Base-by-base conservation (phyloP, 2,329 filamentous ascomycete genomes). In the Lasiodiplodia sp. region DNA sequence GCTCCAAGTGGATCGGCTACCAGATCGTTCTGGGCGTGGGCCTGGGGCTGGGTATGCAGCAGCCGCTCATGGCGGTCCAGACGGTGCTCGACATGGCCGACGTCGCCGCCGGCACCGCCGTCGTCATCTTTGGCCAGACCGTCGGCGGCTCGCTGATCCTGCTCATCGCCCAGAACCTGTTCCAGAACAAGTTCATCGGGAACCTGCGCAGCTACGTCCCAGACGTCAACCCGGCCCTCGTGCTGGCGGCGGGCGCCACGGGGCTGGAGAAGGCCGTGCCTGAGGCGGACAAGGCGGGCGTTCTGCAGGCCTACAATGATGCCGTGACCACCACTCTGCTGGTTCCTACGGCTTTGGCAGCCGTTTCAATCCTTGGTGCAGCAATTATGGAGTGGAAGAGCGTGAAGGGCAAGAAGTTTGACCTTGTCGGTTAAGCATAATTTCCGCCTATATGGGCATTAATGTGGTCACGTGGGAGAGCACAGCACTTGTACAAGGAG, bases 141-240 rank as follows among this genome's bases (percentile, higher is more conserved):
- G 82, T 92, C 3, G 89, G 89, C 51, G 89, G 89, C 3, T 88
- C 90, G 2, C 78, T 92, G 28, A 87, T 88, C 71, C 86, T 92
- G 58, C 86, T 87, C 6, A 86, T 91, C 11, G 86, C 87, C 0
- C 88, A 92, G 76, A 87, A 89, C 23, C 84, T 91, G 56, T 92
- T 92, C 80, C 86, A 88, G 71, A 91, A 91, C 73, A 87, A 85
- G 0, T 80, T 92, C 21, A 80, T 88, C 56, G 76, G 82, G 3
- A 82, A 86, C 44, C 80, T 93, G 3, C 78, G 79, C 0, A 78
- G 77, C 44, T 77, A 81, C 49, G 82, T 79, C 1, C 78, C 79
- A 0, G 75, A 73, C 1, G 72, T 85, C 21, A 75, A 83, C 62
- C 73, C 80, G 1, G 58, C 71, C 8, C 56, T 73, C 3, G 76